Base-by-base conservation (phyloP, 495 filamentous ascomycete genomes). In the Xylaria palmicola region DNA sequence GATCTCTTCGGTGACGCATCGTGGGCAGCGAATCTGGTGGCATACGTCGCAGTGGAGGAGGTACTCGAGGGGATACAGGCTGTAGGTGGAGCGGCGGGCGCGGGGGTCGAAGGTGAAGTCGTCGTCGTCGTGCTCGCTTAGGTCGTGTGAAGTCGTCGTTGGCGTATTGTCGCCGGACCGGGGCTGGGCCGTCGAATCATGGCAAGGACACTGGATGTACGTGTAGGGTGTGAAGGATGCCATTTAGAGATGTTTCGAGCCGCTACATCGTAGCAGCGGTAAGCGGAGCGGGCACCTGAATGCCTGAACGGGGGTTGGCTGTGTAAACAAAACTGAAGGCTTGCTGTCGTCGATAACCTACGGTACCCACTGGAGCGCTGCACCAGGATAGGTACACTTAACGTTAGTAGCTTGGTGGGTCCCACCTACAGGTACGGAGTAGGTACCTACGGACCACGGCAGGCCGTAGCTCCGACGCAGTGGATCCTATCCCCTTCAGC, bases 21-120 rank as follows among this genome's bases (percentile, higher is more conserved):
- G 82, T 6, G 92, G 90, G 68, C 94, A 98, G 63, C 93, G 88
- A 56, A 98, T 93, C 75, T 96, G 87, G 64, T 94, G 91, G 72
- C 94, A 98, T 71, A 97, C 95, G 68, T 96, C 92, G 75, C 94
- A 98, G 75, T 92, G 98, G 10, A 96, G 81, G 7, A 98, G 85
- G 67, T 94, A 90, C 67, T 98, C 92, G n/a, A 96, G 84, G 0
- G 93, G 92, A 72, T 92, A 97, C 34, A 98, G 80, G 40, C 90
- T 90, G 78, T 89, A 97, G 70, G 90, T 93, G 34, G 93, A 87
- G 6, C 95, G 85, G 2, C 90, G 85, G 30, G 87, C 86, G 40
- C 88, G 84, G 0, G 95, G 92, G 67, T 98, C 88, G 70, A 98
- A 97, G 12, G 90, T 88, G 62, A 80, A 79, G 32, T 91, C 90